phyloP scores from a whole-genome alignment of 129 eudicot species.

The Lactuca sativa region DNA sequence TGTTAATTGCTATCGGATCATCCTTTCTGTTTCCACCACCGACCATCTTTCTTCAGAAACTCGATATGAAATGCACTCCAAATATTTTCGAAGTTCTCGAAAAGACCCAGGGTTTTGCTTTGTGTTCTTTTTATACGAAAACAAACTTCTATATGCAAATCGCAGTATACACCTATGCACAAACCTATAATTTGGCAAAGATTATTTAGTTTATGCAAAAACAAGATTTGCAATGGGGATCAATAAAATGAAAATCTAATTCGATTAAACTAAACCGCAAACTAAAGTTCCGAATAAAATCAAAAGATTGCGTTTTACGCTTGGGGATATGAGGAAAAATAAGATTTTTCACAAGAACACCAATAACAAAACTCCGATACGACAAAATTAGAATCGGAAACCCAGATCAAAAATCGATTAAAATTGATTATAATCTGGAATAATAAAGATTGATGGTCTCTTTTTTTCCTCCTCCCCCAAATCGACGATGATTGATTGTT shows the following conservation, averaged over 20 bases:
- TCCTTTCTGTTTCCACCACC: slow-evolving; percentile 83
- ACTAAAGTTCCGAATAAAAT: neutral
- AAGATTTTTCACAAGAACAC: neutral
- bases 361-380: slow-evolving; percentile 4
- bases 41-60: slow-evolving; percentile 50
- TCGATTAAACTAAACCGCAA: slow-evolving; percentile 2
- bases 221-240: slow-evolving; percentile 19
- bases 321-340: slow-evolving; percentile 11
- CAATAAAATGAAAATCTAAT: slow-evolving; percentile 18
- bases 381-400: neutral
- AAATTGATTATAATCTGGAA: slow-evolving; percentile 9
- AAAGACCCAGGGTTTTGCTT: slow-evolving; percentile 21
- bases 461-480: slow-evolving; percentile 17
- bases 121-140: neutral
- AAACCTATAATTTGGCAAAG: neutral
- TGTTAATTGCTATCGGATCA: slow-evolving; percentile 60
- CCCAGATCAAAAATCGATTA: neutral
- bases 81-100: neutral
- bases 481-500: slow-evolving; percentile 10
- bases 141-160: neutral
- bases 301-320: neutral
- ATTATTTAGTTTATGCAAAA: neutral
- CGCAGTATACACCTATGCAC: slow-evolving; percentile 4
- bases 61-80: slow-evolving; percentile 25
- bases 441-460: neutral